Evolutionary conservation across 345 rosid genomes (phyloP), one percentile per base, ranked within the genome.

Genomic region (Syzygium grande): DNA sequence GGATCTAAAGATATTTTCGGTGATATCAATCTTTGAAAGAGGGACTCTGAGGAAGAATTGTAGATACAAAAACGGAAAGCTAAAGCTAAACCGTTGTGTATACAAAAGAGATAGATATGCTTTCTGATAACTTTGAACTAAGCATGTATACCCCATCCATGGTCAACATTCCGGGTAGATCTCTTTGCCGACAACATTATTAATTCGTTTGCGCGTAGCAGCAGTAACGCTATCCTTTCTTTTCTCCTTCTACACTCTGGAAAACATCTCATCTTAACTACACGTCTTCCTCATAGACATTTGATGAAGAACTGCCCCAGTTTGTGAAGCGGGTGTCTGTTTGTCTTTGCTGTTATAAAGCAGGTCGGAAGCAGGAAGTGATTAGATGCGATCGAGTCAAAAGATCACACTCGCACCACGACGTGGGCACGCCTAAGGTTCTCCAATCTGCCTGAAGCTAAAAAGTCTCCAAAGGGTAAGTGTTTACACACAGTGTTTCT

Each of bases 211-310:
- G 27, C 1, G 61, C 61, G 1, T 59, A 25, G n/a, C 6, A 22
- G 29, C 65, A 3, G 6, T 25, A 0, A 0, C 16, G 30, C 2
- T 3, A 11, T 29, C 2, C 0, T 7, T 0, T n/a, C 77, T 7
- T 0, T 3, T 29, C 5, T 3, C 2, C 29, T 3, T 61, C 3
- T 13, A 14, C 77, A 14, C 68, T 27, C 41, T 5, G 77, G 30
- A 63, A 29, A 29, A 7, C 77, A 43, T 43, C 43, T 38, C 3
- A 38, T 38, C 43, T 61, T 23, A 8, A 25, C 14, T 13, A 6
- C n/a, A 12, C 0, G 1, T 61, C 19, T n/a, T n/a, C 38, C 0
- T 2, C 1, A 56, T 56, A 21, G 7, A 56, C 23, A 56, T 58
- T 0, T 25, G 23, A 23, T 23, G 3, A 25, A 9, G 65, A 58